Evolutionary conservation across 768 basidiomycete genomes (phyloP).

Genomic region (Cyclocybe cylindracea): DNA sequence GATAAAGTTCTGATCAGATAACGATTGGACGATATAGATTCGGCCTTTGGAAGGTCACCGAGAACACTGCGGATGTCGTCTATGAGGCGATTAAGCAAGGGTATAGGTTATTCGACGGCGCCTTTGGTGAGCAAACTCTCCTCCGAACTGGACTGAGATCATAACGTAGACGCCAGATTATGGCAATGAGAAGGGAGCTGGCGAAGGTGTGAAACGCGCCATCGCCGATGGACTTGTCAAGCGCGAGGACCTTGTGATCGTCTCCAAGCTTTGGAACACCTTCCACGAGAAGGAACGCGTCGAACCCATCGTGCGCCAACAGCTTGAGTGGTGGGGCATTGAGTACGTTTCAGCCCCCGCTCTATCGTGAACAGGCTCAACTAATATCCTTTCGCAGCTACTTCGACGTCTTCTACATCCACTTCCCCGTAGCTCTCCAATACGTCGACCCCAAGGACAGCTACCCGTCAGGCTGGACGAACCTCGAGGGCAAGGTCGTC

Average conservation of each 20-base stretch:
- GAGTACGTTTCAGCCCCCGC: slow-evolving; percentile 34
- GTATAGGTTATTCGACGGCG: slow-evolving; percentile 85
- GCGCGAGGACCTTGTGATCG: slow-evolving; percentile 87
- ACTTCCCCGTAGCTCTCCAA: slow-evolving; percentile 78
- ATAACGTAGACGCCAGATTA: slow-evolving; percentile 52
- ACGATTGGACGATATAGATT: slow-evolving; percentile 18
- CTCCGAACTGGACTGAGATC: slow-evolving; percentile 2
- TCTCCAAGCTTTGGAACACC: slow-evolving; percentile 89
- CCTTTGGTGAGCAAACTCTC: slow-evolving; percentile 38
- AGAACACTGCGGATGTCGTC: slow-evolving; percentile 64
- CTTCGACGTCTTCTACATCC: slow-evolving; percentile 81
- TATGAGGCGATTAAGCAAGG: slow-evolving; percentile 86
- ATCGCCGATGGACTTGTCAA: slow-evolving; percentile 81
- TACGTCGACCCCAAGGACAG: slow-evolving; percentile 77
- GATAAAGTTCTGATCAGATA: slow-evolving; percentile 18
- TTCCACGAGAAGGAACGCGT: slow-evolving; percentile 82
- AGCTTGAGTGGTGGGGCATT: slow-evolving; percentile 76
- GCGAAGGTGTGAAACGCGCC: slow-evolving; percentile 76
- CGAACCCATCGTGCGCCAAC: slow-evolving; percentile 38
- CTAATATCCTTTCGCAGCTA: slow-evolving; percentile 42
- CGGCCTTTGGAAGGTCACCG: slow-evolving; percentile 45
- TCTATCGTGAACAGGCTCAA: too few relatives aligned
- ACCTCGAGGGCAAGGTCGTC: slow-evolving; percentile 67
- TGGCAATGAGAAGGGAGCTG: slow-evolving; percentile 88
- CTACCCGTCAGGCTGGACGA: slow-evolving; percentile 85